Base-by-base conservation (phyloP, 2,329 filamentous ascomycete species). In the Aspergillus carbonarius region DNA sequence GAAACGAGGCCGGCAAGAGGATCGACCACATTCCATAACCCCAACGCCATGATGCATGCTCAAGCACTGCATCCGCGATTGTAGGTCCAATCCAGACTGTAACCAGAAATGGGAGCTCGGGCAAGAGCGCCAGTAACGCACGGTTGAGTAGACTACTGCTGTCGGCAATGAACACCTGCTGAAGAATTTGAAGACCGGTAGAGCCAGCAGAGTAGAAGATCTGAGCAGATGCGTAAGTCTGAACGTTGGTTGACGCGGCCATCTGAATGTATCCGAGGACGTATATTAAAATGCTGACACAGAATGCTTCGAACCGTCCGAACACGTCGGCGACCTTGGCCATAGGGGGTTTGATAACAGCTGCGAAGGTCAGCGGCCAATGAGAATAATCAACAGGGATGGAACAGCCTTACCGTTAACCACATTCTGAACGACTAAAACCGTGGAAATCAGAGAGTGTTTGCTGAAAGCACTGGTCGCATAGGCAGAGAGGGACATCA, bases 291-390 rank as follows among this genome's bases (percentile, higher is more conserved):
- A 86, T 74, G 66, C 83, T 83, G 35, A 87, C 58, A 20, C 81
- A 71, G 64, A 88, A 83, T 15, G 85, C 87, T 68, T 88, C 82
- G 12, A 86, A 82, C 37, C 88, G 84, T 57, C 87, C 88, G 79
- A 85, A 90, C 37, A 88, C 79, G 73, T 90, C 85, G 53, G 89
- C 79, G 17, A 89, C 77, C 71, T 89, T 90, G 54, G 88, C 86
- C 63, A 88, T 81, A 1, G 87, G 84, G 9, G 89, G 81, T 68
- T 88, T 87, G 57, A 83, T 79, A n/a, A 88, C 79, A 39, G 85
- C 87, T 67, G 78, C 76, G 47, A 51, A 9, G n/a, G 25, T 59
- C 20, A 52, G 60, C 54, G 34, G 52, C 12, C 23, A 18, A 25
- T 30, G 6, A 18, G 1, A 18, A n/a, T 39, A 32, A 13, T 13